phyloP scores from a whole-genome alignment of 2,329 filamentous ascomycete species.

The Beauveria asiatica region DNA sequence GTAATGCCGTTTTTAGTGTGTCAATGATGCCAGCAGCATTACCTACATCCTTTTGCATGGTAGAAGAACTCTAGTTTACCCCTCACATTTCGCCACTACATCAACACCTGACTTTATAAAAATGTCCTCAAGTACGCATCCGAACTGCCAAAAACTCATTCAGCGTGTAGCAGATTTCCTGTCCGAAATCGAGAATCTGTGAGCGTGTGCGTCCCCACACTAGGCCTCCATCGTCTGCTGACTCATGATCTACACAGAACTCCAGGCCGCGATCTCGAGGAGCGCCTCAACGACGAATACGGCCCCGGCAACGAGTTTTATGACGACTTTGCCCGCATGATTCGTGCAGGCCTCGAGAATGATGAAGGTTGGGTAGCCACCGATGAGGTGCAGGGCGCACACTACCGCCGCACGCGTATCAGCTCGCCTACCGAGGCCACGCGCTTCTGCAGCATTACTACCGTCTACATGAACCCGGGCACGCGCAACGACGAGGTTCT shows the following conservation, averaged over 20 bases:
- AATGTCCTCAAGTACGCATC: background rate
- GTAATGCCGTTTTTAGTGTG: no score
- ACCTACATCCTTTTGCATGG: background rate
- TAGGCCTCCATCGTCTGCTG: background rate
- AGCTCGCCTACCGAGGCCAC: conserved; percentile 35
- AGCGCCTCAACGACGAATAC: conserved; percentile 32
- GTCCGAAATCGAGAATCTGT: conserved; percentile 4
- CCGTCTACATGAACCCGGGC: conserved; percentile 46
- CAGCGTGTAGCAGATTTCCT: background rate
- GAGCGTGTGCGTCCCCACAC: background rate
- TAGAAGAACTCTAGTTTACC: background rate
- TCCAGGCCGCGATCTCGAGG: conserved; percentile 36
- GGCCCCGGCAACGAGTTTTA: conserved; percentile 34
- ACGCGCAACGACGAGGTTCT: conserved; percentile 32
- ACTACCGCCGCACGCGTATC: conserved; percentile 40
- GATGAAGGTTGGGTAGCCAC: conserved; percentile 37
- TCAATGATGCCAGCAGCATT: background rate
- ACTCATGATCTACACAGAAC: conserved; percentile 25
- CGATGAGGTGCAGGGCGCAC: conserved; percentile 33
- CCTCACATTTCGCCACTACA: conserved; percentile 1
- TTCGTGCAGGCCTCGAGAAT: conserved; percentile 27
- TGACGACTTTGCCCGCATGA: conserved; percentile 31
- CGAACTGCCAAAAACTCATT: conserved; percentile 8
- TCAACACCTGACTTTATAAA: background rate
- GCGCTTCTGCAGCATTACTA: conserved; percentile 46